These are phyloP conservation scores for Ambrosia artemisiifolia DNA, from an alignment of 129 eudicot genomes.

Conservation along the genomic window DNA sequence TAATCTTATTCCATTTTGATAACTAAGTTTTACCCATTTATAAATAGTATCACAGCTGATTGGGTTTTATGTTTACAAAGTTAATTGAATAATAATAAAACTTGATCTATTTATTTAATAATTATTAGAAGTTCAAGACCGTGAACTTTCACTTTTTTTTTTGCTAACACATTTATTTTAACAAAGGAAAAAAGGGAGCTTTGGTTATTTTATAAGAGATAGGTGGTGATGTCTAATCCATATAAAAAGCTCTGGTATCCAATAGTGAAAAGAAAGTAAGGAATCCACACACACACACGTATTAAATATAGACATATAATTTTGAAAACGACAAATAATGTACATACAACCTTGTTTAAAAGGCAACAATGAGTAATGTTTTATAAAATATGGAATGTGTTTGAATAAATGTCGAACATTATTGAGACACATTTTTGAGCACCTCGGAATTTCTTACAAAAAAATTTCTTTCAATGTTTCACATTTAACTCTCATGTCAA, in stretches of 20 bases:
- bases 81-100: neutral
- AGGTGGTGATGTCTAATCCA: constrained; percentile 12
- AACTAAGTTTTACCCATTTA: too few species aligned
- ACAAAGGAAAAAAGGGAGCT: neutral
- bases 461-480: neutral
- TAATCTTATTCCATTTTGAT: neutral
- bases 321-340: neutral
- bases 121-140: neutral
- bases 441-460: neutral
- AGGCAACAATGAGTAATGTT: neutral
- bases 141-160: neutral
- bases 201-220: neutral
- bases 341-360: neutral
- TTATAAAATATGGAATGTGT: neutral
- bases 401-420: constrained; percentile 1
- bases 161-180: neutral
- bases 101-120: neutral
- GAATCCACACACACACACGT: neutral
- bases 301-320: neutral
- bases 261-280: neutral
- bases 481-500: neutral
- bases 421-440: neutral
- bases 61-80: neutral
- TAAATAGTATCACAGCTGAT: too few species aligned
- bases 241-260: neutral